Conservation (phyloP, 2,329 filamentous ascomycete species). For the Botrytis porri region DNA sequence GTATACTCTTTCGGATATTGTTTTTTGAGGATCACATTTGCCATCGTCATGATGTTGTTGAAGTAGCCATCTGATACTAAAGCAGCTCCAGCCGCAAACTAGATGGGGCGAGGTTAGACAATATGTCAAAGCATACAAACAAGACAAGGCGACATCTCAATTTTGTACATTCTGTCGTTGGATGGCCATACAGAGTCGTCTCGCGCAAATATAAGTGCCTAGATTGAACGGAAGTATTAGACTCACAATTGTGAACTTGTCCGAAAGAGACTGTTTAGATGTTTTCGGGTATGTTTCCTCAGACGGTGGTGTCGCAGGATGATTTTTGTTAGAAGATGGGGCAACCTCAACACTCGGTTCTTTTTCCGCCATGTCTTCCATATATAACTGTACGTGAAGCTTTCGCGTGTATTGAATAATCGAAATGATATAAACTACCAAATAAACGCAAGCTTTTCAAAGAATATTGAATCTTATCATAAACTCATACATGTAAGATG, state of each 20-base stretch:
- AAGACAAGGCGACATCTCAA: not conserved
- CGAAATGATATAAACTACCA: not conserved
- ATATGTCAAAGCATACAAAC: not conserved
- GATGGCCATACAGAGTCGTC: not conserved
- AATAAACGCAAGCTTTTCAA: not conserved
- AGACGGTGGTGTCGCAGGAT: not conserved
- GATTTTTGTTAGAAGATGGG: not conserved
- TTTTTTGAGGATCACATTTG: constrained; percentile 37
- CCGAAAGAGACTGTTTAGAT: constrained; percentile 33
- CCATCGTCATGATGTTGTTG: constrained; percentile 40
- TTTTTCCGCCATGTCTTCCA: constrained; percentile 3
- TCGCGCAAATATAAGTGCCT: not conserved
- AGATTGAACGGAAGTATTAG: not conserved
- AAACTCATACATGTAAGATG: not conserved
- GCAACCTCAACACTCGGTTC: not conserved
- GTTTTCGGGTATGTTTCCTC: constrained; percentile 23
- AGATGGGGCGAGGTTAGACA: not conserved
- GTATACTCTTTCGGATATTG: constrained; percentile 32
- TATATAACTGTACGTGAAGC: not conserved
- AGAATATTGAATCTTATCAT: not conserved
- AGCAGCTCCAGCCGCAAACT: constrained; percentile 36
- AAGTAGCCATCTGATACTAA: constrained; percentile 40
- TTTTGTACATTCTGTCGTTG: not conserved
- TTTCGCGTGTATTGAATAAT: not conserved
- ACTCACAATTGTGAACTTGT: constrained; percentile 35